These are phyloP conservation scores for Haematococcus sp. DNA, from an alignment of 139 green algal species.

Conservation along the genomic window DNA sequence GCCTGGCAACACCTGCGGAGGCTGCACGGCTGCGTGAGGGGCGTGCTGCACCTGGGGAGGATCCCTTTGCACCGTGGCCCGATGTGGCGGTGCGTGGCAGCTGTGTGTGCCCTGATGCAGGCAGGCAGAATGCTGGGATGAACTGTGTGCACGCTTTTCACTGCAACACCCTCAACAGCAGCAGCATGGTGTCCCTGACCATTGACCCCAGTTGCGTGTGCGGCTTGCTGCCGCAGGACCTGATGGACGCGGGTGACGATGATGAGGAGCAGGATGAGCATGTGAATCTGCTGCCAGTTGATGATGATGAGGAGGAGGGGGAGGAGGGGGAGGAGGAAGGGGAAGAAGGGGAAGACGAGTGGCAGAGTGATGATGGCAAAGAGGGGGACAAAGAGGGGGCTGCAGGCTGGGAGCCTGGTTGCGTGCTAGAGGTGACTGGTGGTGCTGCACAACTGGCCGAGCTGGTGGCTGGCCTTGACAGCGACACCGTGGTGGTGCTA, in stretches of 20 bases:
- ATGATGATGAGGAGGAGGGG: constrained; percentile 7
- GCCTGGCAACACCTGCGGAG: constrained; percentile 47
- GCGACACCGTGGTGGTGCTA: constrained; percentile 30
- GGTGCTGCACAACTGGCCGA: constrained; percentile 54
- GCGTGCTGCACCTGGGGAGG: constrained; percentile 6
- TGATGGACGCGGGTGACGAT: constrained; percentile 27
- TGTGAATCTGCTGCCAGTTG: constrained; percentile 8
- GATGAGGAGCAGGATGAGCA: constrained; percentile 22
- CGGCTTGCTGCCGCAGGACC: constrained; percentile 7
- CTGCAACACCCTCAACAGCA: background rate
- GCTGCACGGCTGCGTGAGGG: constrained; percentile 5
- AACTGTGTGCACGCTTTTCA: background rate
- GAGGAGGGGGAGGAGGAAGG: constrained; percentile 26
- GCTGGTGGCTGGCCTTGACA: constrained; percentile 30
- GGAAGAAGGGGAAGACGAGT: constrained; percentile 21
- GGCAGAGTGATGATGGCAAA: constrained; percentile 8
- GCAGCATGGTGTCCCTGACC: no score
- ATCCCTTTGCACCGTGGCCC: constrained; percentile 65
- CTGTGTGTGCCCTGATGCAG: no score
- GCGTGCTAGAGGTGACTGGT: constrained; percentile 33
- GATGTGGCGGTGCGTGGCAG: constrained; percentile 24
- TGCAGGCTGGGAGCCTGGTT: constrained; percentile 29
- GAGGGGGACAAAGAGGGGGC: constrained; percentile 22
- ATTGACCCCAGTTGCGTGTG: no score
- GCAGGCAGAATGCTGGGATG: no score